Base-by-base conservation (phyloP, 305 asterid species). In the Rubia peregrina region DNA sequence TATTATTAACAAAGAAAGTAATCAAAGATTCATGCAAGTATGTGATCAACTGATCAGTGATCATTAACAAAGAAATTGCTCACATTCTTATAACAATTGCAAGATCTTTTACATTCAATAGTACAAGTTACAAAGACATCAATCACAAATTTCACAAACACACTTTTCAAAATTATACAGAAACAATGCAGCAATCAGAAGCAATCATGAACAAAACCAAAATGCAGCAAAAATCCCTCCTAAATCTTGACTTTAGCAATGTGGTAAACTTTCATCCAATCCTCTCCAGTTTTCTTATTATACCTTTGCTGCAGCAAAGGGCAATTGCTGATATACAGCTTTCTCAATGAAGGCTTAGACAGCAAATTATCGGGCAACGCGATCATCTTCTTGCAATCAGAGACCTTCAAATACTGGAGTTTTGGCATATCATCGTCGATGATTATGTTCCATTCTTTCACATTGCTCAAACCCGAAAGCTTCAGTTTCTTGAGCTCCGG, bases 401-500 rank as follows among this genome's bases (percentile, higher is more conserved):
- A 77, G 11, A 89, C 73, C 69, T 89, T 89, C 89, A 89, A 73
- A 69, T 83, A 86, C 70, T 73, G 74, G 10, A 89, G 79, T 26
- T 83, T 70, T n/a, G 92, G 92, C 90, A 84, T 51, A 78, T 5
- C 14, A 3, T n/a, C 12, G 17, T 30, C 26, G 4, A 57, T 48
- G 14, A 55, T 70, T 69, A 81, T 9, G 7, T 78, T 55, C 90
- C 92, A 86, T 49, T 82, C 87, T 71, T 81, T 85, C 88, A 73
- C 87, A n/a, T 74, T 78, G 7, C 65, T 76, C 89, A 87, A 71
- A 43, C 80, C 71, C 41, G 82, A 76, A 59, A 89, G 64, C 80
- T 85, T 89, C 61, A 89, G 84, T 68, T 81, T 86, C 78, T 80
- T 85, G 76, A 86, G 76, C 72, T 80, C 81, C 0, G 90, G 88